Evolutionary conservation across 2,329 filamentous ascomycete genomes (phyloP).

Genomic region (Curvularia sp.): DNA sequence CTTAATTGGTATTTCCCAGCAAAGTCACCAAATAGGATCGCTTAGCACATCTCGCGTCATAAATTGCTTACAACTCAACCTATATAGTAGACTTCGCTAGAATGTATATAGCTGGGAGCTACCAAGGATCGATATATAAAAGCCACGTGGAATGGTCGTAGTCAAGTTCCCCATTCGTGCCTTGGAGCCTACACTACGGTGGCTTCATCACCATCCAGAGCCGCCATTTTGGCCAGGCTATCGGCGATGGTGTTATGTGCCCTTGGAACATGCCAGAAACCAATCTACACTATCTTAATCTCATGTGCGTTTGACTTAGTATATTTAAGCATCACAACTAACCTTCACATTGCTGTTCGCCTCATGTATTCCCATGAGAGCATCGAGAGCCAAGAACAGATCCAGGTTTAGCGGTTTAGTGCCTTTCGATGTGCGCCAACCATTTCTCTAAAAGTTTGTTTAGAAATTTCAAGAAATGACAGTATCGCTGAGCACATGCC

Average conservation of each 20-base stretch:
- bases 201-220: too few species aligned
- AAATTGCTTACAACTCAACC: too few species aligned
- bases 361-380: neutral
- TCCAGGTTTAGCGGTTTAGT: neutral
- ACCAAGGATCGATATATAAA: too few species aligned
- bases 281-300: neutral
- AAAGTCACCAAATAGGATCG: too few species aligned
- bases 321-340: neutral
- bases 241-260: slow-evolving; percentile 17
- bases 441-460: neutral
- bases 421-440: neutral
- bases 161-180: too few species aligned
- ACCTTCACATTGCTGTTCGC: neutral
- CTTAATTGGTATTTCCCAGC: too few species aligned
- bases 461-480: neutral
- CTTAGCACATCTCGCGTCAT: too few species aligned
- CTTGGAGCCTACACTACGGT: too few species aligned
- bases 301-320: neutral
- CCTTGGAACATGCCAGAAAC: neutral
- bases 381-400: neutral
- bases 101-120: too few species aligned
- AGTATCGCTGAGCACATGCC: slow-evolving; percentile 1
- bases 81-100: too few species aligned
- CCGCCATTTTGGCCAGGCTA: slow-evolving; percentile 21
- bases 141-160: too few species aligned